Base-by-base conservation (phyloP, 106 monocot genomes). In the Acanthochlamys bracteata region DNA sequence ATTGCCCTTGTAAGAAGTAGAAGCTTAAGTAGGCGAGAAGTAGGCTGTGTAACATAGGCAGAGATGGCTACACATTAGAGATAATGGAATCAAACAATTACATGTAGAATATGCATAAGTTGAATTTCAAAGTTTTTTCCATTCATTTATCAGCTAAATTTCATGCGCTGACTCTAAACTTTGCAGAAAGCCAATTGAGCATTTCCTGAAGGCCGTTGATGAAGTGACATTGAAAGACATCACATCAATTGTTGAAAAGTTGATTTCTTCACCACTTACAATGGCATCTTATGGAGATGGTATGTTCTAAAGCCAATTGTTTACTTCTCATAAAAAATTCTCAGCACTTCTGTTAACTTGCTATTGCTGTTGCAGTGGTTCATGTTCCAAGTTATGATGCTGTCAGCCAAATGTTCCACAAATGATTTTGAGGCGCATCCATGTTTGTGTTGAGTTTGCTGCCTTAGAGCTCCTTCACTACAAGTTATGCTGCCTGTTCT, bases 261-360 rank as follows among this genome's bases (percentile, higher is more conserved):
- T 93, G 2, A 75, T 89, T 27, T 89, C 89, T 43, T 83, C 89
- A 4, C 89, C 85, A 12, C 93, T 89, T 21, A 93, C 93, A 39
- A 81, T 93, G 89, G 86, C 89, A 41, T 89, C 93, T 22, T 93
- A 83, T 75, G 93, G 93, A 66, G 86, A 93, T 53, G 83, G 93
- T 93, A 83, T 55, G 47, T 61, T 27, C 55, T 20, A 17, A 10
- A 20, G 0, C 49, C 17, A 49, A 13, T 9, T 4, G 17, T 49
- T 49, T 12, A 10, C 12, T 49, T 49, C 49, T 49, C 49, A 12
- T 49, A 17, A 6, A 33, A 49, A 12, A 49, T 49, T 49, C 9
- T 49, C 12, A 49, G 12, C 33, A 33, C 6, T 17, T 60, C 7
- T 62, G 0, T 0, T 41, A 52, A 58, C 16, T 65, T 10, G 12